A percentile compares a stretch with the other conserved stretches of the same genome.
Evolutionary conservation across 2,329 filamentous ascomycete species (phyloP).

Genomic region (Epichloe typhina): DNA sequence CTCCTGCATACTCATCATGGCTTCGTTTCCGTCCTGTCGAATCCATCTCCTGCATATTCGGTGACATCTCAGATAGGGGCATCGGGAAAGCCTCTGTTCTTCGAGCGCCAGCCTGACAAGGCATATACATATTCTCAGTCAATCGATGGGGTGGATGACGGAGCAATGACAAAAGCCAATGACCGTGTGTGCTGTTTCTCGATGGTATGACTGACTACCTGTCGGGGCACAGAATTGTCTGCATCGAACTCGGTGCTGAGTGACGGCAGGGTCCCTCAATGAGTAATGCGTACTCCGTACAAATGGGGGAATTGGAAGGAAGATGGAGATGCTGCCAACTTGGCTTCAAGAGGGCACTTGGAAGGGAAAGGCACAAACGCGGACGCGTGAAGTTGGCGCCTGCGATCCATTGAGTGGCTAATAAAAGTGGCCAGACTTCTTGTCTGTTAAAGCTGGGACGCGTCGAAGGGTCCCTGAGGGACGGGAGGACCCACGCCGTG

Average conservation of each 20-base stretch:
- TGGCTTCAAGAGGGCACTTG: not conserved
- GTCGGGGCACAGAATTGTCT: not conserved
- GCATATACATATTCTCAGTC: not conserved
- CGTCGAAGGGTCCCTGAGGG: constrained; percentile 1
- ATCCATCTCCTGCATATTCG: constrained; percentile 34
- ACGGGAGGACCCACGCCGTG: not conserved
- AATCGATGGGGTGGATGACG: too few species aligned
- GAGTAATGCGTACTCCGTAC: not conserved
- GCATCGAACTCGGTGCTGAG: not conserved
- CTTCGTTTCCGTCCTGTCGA: constrained; percentile 29
- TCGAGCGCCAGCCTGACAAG: not conserved
- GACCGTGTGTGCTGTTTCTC: not conserved
- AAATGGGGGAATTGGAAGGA: too few species aligned
- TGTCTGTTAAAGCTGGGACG: not conserved
- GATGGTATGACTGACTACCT: not conserved
- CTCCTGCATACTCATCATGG: constrained; percentile 30
- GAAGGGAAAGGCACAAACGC: not conserved
- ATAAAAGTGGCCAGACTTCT: too few species aligned
- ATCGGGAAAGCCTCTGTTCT: constrained; percentile 17
- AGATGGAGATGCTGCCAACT: not conserved
- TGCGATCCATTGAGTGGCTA: not conserved
- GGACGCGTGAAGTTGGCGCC: constrained; percentile 4
- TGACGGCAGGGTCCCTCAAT: not conserved
- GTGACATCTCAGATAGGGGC: constrained; percentile 34
- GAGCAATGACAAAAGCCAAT: not conserved